Conservation (phyloP, 768 basidiomycete genomes). For the Pleurotus eryngii region DNA sequence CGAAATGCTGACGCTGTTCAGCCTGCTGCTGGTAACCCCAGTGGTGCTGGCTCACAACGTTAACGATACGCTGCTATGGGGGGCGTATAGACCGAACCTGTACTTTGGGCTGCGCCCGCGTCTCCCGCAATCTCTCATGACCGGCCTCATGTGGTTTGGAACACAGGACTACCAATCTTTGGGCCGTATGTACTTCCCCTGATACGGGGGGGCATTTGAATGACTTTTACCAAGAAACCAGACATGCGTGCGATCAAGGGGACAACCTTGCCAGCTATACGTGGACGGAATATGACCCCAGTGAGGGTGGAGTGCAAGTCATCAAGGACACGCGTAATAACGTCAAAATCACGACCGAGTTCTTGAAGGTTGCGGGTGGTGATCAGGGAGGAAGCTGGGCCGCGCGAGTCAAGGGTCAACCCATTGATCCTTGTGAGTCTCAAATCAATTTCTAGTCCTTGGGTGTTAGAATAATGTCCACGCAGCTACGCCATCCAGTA, state of each 20-base stretch:
- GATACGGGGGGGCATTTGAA: neutral
- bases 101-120: conserved; percentile 91
- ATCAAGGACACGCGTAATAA: conserved; percentile 82
- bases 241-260: conserved; percentile 87
- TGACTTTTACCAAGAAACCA: conserved; percentile 24
- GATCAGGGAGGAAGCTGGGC: conserved; percentile 88
- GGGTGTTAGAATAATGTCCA: neutral
- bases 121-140: conserved; percentile 86
- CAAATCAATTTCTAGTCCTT: neutral
- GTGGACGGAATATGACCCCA: conserved; percentile 85
- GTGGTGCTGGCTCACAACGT: conserved; percentile 31
- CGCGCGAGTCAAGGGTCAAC: conserved; percentile 76
- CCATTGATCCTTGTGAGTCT: conserved; percentile 59
- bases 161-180: conserved; percentile 79
- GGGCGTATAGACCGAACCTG: conserved; percentile 86
- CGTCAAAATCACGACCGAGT: conserved; percentile 78
- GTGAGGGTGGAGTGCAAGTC: conserved; percentile 83
- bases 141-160: conserved; percentile 93
- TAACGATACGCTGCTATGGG: conserved; percentile 73
- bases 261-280: conserved; percentile 81
- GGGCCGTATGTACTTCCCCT: conserved; percentile 42
- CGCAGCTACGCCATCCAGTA: conserved; percentile 49
- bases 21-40: conserved; percentile 43
- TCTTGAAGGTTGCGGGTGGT: conserved; percentile 83
- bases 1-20: conserved; percentile 34